A percentile compares a stretch with the other conserved stretches of the same genome.
phyloP scores from a whole-genome alignment of 225 moss, liverwort and hornwort species.

The Pseudisothecium myosuroides region DNA sequence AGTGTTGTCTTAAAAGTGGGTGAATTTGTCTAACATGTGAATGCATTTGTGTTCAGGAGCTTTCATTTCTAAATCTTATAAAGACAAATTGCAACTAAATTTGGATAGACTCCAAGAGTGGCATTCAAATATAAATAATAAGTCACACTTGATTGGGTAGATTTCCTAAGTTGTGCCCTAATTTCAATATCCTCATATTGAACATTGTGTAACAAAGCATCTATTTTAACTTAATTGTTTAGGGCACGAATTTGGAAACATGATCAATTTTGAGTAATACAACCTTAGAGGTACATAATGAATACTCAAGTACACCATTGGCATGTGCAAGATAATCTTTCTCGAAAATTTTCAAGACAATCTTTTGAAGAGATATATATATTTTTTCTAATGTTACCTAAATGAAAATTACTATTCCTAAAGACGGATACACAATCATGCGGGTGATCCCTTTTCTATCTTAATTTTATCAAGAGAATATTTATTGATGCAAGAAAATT shows the following conservation, averaged over 20 bases:
- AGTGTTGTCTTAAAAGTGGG: background rate
- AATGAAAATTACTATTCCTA: background rate
- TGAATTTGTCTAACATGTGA: too few relatives aligned
- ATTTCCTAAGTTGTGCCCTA: accelerated
- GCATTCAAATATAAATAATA: background rate
- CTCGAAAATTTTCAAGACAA: background rate
- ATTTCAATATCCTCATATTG: background rate
- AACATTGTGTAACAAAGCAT: background rate
- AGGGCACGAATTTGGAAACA: accelerated
- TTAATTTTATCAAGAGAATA: background rate
- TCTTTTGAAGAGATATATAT: too few relatives aligned
- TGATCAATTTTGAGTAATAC: background rate
- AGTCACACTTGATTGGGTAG: background rate
- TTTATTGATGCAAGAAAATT: background rate
- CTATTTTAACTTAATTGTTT: background rate
- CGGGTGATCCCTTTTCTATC: accelerated
- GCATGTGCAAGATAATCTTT: background rate
- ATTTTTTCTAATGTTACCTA: too few relatives aligned
- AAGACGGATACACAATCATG: too few relatives aligned
- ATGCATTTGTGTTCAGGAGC: background rate
- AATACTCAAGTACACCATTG: background rate
- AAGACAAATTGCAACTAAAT: background rate
- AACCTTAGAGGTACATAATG: too few relatives aligned
- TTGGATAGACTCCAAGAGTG: background rate
- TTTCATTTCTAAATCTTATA: background rate